phyloP scores from a whole-genome alignment of 805 yeast species.

The Torulaspora microellipsoides region DNA sequence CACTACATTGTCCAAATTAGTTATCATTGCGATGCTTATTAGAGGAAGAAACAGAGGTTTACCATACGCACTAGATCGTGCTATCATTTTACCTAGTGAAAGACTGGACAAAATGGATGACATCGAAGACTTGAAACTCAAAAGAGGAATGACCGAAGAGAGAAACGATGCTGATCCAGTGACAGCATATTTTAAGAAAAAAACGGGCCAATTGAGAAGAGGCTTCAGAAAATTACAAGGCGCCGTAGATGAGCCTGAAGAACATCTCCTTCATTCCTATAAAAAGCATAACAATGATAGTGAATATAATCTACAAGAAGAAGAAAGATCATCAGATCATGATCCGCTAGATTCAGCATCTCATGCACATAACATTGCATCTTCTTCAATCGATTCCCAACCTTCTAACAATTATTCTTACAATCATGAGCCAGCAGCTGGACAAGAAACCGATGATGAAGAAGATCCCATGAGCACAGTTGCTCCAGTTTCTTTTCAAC shows the following conservation, averaged over 20 bases:
- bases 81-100: constrained; percentile 78
- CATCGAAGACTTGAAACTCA: constrained; percentile 41
- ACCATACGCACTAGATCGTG: constrained; percentile 90
- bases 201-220: constrained; percentile 7
- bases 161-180: constrained; percentile 26
- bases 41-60: constrained; percentile 96
- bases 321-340: neutral
- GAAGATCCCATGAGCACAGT: neutral
- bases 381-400: constrained; percentile 2
- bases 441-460: neutral
- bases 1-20: constrained; percentile 68
- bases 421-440: neutral
- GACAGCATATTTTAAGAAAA: constrained; percentile 25
- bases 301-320: constrained; percentile 3
- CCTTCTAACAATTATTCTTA: neutral
- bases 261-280: constrained; percentile 5
- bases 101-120: constrained; percentile 58
- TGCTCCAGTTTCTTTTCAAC: constrained; percentile 1
- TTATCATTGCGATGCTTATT: constrained; percentile 83
- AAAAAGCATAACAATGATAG: constrained; percentile 1
- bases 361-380: neutral
- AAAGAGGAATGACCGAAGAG: constrained; percentile 7
- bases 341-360: neutral
- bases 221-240: constrained; percentile 3
- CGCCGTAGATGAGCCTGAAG: constrained; percentile 5